Base-by-base conservation (phyloP, 768 basidiomycete genomes). In the Rhodocollybia butyracea region DNA sequence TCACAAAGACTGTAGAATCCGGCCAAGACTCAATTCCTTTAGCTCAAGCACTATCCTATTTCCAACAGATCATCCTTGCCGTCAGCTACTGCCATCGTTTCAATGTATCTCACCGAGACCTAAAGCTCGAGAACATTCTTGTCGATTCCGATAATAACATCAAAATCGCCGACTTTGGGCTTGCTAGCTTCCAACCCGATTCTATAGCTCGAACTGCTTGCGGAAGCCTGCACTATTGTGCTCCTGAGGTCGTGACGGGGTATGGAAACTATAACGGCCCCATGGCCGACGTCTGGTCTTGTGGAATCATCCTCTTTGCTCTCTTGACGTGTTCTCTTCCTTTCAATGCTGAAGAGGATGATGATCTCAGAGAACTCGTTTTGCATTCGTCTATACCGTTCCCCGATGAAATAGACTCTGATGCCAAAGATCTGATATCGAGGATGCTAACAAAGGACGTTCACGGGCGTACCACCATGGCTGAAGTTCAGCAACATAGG, bases 81-180 rank as follows among this genome's bases (percentile, higher is more conserved):
- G 84, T 97, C 50, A 85, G 94, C 69, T 96, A 95, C 67, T 95
- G 92, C 58, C 94, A 96, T 70, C 82, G 85, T n/a, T 91, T 94
- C 74, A 92, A 94, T 64, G 89, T 98, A 66, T 89, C 89, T 24
- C 95, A 97, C 66, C 86, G 95, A 34, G 95, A 98, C 70, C 77
- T 98, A 50, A 96, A 98, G 66, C 93, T 91, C 2, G 95, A 97
- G 69, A 98, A 97, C 66, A 76, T 98, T 29, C 77, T 98, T 50
- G 83, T 96, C 46, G 91, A 93, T 73, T 76, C 80, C 36, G 74
- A 91, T 63, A 82, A 80, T 59, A 94, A 93, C 61, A 86, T 98
- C 81, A 98, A 96, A 67, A 86, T 98, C 31, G 94, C 91, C 2
- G 95, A 98, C 71, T 95, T 97, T 66, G 94, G 95, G n/a, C 94